These are phyloP conservation scores for Cystofilobasidium capitatum DNA, from an alignment of 768 basidiomycete genomes.

Conservation along the genomic window DNA sequence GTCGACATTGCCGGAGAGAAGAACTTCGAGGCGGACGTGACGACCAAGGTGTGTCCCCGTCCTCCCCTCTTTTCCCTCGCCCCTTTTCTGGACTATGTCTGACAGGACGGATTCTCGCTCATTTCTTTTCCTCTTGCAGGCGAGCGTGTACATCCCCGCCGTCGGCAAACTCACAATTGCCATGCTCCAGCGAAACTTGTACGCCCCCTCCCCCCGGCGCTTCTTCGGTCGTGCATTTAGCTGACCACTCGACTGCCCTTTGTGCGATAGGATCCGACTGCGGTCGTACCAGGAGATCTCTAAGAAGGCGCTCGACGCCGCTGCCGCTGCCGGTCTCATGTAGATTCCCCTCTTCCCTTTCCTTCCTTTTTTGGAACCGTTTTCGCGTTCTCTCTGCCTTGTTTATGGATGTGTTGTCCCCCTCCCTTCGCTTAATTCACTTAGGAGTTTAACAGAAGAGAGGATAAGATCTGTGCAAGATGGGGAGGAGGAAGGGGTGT, in stretches of 20 bases:
- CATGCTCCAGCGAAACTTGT: constrained; percentile 27
- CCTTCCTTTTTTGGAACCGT: neutral
- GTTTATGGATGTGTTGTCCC: too few relatives aligned
- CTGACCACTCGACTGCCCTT: constrained; percentile 8
- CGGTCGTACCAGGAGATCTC: constrained; percentile 36
- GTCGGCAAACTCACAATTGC: constrained; percentile 93
- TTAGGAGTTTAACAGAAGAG: too few relatives aligned
- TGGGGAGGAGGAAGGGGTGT: too few relatives aligned
- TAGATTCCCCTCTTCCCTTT: neutral
- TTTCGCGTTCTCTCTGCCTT: neutral
- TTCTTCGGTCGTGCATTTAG: too few relatives aligned
- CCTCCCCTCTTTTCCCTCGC: neutral
- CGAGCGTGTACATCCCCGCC: constrained; percentile 84
- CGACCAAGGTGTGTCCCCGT: constrained; percentile 61
- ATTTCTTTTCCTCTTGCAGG: constrained; percentile 45
- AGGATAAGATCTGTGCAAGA: too few relatives aligned
- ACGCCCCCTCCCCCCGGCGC: too few relatives aligned
- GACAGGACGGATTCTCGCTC: too few relatives aligned
- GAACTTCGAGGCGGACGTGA: constrained; percentile 88
- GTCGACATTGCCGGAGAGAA: constrained; percentile 89
- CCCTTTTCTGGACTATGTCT: neutral
- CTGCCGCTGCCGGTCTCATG: constrained; percentile 24
- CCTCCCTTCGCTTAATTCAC: too few relatives aligned
- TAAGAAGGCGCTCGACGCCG: constrained; percentile 27
- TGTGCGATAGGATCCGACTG: constrained; percentile 31